These are phyloP conservation scores for Cyclaneusma minus DNA, from an alignment of 2,329 filamentous ascomycete genomes.

Conservation along the genomic window DNA sequence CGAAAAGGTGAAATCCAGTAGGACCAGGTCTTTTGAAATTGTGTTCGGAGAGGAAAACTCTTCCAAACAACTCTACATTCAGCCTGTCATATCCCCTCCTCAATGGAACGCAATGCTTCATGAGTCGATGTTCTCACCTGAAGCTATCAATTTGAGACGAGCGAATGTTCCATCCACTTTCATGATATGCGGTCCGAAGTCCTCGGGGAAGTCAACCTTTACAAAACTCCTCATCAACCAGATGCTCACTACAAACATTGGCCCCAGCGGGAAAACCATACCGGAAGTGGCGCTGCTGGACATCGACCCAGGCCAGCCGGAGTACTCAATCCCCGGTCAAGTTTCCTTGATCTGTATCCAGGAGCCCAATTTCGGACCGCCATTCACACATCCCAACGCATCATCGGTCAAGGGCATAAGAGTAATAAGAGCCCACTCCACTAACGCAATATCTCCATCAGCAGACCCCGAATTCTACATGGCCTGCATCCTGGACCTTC, in stretches of 20 bases:
- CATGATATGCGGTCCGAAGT: constrained; percentile 55
- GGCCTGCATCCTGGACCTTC: constrained; percentile 46
- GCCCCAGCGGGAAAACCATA: constrained; percentile 5
- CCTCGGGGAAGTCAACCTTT: constrained; percentile 64
- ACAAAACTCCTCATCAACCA: constrained; percentile 50
- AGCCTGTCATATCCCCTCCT: constrained; percentile 38
- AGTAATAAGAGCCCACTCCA: constrained; percentile 45
- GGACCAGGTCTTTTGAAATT: constrained; percentile 29
- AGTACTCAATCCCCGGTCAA: constrained; percentile 55
- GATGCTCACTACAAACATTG: constrained; percentile 26
- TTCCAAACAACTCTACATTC: constrained; percentile 31
- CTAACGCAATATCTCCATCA: constrained; percentile 49
- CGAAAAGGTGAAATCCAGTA: constrained; percentile 15
- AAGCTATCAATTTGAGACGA: constrained; percentile 22
- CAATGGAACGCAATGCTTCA: constrained; percentile 37
- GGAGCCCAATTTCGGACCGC: constrained; percentile 45
- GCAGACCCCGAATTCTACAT: constrained; percentile 53
- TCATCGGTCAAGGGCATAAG: constrained; percentile 18
- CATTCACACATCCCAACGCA: constrained; percentile 45
- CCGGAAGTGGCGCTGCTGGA: constrained; percentile 41
- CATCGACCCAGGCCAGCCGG: constrained; percentile 63
- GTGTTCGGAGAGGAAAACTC: constrained; percentile 19
- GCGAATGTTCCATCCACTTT: constrained; percentile 28
- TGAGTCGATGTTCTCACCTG: constrained; percentile 8
- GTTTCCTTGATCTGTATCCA: constrained; percentile 49